Base-by-base conservation (phyloP, 305 asterid species). In the Fraxinus greggii region DNA sequence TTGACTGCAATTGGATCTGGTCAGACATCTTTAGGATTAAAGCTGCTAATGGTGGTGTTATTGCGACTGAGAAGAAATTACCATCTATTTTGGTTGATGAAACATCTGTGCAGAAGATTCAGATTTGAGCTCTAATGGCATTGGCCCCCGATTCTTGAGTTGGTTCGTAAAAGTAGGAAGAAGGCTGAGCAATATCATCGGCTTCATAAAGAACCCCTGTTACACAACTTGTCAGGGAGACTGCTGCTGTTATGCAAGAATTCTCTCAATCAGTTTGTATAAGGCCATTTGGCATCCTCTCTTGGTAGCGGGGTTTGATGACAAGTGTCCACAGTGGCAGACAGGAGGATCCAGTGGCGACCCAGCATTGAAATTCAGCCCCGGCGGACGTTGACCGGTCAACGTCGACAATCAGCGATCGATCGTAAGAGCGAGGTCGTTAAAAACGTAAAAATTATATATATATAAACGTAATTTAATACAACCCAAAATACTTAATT, bases 61-160 rank as follows among this genome's bases (percentile, higher is more conserved):
- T 95, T 87, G 98, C 97, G 32, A 94, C 98, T 9, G 99, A 96
- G 89, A 96, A 96, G 92, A 96, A 93, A 84, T 78, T 94, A 61
- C 99, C 99, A 10, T 96, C 98, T 10, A 96, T 94, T 78, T 89
- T 94, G 91, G 99, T 94, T 84, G 98, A 96, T 81, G 98, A 96
- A 81, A 82, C 98, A 59, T 96, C 98, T 80, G 98, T 94, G 86
- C 97, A 96, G 83, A 96, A 96, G 94, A 94, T 96, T 86, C 99
- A 96, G 92, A 86, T 77, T 84, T 87, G 94, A 96, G 98, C 79
- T 69, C 31, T 82, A 95, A 98, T 84, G 98, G 99, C 72, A 95
- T 95, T 98, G 99, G 99, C 10, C 98, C 98, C 99, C 82, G 98
- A 95, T 91, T 94, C 97, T 82, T 93, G 98, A 77, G 99, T 95